Evolutionary conservation across 1,284 basidiomycete species (phyloP), one percentile per base, ranked within the genome.

Genomic region (Peniophora sp.): DNA sequence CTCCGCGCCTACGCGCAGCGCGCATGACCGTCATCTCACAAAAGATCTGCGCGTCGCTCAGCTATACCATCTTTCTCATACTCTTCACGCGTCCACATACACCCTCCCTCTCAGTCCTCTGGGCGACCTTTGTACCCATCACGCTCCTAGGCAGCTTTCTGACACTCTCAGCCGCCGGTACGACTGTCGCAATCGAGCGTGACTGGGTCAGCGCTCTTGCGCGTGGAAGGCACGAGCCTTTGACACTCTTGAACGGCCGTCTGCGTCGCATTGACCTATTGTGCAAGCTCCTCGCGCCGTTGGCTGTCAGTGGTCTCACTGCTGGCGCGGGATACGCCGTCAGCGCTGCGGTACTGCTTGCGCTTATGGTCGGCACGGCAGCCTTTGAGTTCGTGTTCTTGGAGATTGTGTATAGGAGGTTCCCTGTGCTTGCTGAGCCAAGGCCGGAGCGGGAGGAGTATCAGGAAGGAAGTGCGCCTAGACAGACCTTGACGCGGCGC

Each of bases 261-360:
- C 65, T 78, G 49, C 68, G 78, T 3, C 71, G 76, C 9, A 77
- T 79, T 47, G 75, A 81, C 56, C 65, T 82, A 2, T 60, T 78
- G 12, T 77, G 72, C 57, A 79, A 82, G 57, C 71, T 82, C 3
- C 54, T 75, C 3, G 72, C 78, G 1, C 79, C 79, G 0, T 63
- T 82, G 3, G 78, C 81, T 50, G 77, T 78, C 12, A 78, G 77
- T 0, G 61, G 74, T n/a, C 64, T 81, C 27, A 75, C 77, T 0
- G 64, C 67, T 3, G 64, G 57, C 0, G 59, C 62, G 14, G 64
- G 65, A 16, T 65, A 67, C 44, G 51, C 59, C 2, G 58, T 65
- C 20, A 63, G 69, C 2, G 59, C 67, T 1, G 61, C 59, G 14
- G 61, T 68, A 34, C 58, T 74, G 6, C 61, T 66, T 22, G 58